Conservation (phyloP, 2,329 filamentous ascomycete species). For the Arthrocladium fulminans region DNA sequence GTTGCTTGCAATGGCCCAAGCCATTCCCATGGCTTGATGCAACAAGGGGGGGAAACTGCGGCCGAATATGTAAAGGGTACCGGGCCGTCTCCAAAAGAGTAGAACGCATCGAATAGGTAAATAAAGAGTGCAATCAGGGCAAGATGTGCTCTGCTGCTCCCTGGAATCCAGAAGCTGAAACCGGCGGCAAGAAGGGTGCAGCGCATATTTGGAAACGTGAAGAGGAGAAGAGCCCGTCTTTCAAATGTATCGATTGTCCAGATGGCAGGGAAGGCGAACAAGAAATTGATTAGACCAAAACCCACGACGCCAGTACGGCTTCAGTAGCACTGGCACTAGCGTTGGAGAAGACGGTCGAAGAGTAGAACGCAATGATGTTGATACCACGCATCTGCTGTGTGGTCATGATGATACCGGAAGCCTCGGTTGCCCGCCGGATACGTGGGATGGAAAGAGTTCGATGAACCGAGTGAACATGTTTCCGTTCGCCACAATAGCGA, state of each 20-base stretch:
- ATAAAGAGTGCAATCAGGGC: constrained; percentile 36
- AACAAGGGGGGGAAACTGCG: constrained; percentile 27
- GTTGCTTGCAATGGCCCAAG: constrained; percentile 38
- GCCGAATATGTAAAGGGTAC: too few relatives aligned
- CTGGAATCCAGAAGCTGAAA: constrained; percentile 45
- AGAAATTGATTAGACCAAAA: constrained; percentile 57
- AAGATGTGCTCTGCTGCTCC: constrained; percentile 30
- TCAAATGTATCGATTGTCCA: constrained; percentile 59
- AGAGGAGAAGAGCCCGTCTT: constrained; percentile 53
- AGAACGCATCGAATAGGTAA: constrained; percentile 37
- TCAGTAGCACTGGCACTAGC: constrained; percentile 48
- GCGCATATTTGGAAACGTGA: constrained; percentile 58
- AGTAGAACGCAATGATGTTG: constrained; percentile 53
- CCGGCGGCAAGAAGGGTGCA: constrained; percentile 44
- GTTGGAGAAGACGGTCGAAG: constrained; percentile 47
- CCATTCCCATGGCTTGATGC: constrained; percentile 38
- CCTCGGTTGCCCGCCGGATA: constrained; percentile 56
- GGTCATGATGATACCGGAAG: constrained; percentile 72
- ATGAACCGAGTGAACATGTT: constrained; percentile 55
- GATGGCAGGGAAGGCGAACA: constrained; percentile 53
- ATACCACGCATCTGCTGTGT: constrained; percentile 61
- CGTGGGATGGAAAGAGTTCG: constrained; percentile 42
- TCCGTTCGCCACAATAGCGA: constrained; percentile 32
- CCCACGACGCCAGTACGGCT: constrained; percentile 55
- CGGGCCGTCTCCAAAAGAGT: constrained; percentile 52